Evolutionary conservation across 495 filamentous ascomycete species (phyloP), one percentile per base, ranked within the genome.

Genomic region (Cairneyella variabilis): DNA sequence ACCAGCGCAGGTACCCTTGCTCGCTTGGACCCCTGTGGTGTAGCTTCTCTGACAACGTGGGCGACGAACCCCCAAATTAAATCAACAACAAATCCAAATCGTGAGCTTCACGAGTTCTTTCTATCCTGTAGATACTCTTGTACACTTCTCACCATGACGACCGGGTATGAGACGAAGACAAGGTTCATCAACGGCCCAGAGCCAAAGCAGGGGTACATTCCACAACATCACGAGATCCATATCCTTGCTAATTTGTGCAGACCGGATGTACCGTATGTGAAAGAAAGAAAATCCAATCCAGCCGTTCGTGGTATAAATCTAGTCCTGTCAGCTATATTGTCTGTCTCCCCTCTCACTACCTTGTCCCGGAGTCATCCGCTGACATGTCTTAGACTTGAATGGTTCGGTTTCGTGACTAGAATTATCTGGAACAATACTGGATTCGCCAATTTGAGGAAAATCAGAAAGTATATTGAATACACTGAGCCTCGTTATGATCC

Each of bases 351-450:
- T 26, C 21, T 9, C 32, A 1, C 43, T 2, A 23, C n/a, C 9
- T 36, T 1, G 17, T 22, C 10, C 12, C n/a, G 10, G 22, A 20
- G 5, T 23, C 17, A 40, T 25, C 22, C 28, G 20, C 37, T 43
- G 17, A 45, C 20, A 20, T 46, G 6, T 43, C 9, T 25, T 36
- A 56, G 53, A 36, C 44, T 56, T 25, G 53, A 56, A 43, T 42
- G 27, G 39, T 52, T 86, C 8, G 64, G 65, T 3, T 73, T 79
- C 48, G 41, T 88, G 10, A 77, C 81, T 43, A 72, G 66, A 55
- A 66, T 82, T 46, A 75, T 90, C 56, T 96, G 86, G 87, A 68
- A 60, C 40, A 92, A 90, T 68, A 88, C 88, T 23, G 84, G 84
- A 17, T 90, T 97, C 56, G 75, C 67, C 30, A 61, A 69, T 26